phyloP scores from a whole-genome alignment of 768 basidiomycete genomes.

The Tulasnella sp. region DNA sequence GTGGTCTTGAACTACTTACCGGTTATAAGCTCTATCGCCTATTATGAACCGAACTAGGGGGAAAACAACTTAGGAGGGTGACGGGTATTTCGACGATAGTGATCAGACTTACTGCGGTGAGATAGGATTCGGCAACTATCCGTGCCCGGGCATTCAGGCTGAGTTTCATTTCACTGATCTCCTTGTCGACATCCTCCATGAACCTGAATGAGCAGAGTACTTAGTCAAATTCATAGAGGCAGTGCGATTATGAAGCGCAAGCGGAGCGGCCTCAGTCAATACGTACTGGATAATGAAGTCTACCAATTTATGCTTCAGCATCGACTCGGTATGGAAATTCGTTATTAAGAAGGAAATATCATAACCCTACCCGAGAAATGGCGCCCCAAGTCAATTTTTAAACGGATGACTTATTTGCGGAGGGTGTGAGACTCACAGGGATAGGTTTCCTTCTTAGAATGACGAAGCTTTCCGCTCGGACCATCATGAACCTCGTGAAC shows the following conservation, averaged over 20 bases:
- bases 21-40: neutral
- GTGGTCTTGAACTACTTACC: neutral
- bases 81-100: neutral
- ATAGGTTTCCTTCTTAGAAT: constrained; percentile 94
- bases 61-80: neutral
- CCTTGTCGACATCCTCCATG: constrained; percentile 99
- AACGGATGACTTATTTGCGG: neutral
- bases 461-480: constrained; percentile 95
- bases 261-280: too few species aligned
- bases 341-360: constrained; percentile 99
- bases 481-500: constrained; percentile 99
- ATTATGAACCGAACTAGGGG: neutral
- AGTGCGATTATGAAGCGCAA: too few species aligned
- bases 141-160: constrained; percentile 93
- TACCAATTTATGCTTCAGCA: constrained; percentile 99
- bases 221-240: constrained; percentile 28
- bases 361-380: constrained; percentile 64
- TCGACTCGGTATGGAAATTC: constrained; percentile 93
- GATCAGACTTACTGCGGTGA: constrained; percentile 66
- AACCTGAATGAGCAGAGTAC: constrained; percentile 50
- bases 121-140: constrained; percentile 94
- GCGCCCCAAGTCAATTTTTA: neutral
- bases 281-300: constrained; percentile 98
- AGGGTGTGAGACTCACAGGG: constrained; percentile 47
- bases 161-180: constrained; percentile 99